Evolutionary conservation across 345 rosid species (phyloP), one percentile per base, ranked within the genome.

Genomic region (Dipteronia dyeriana): DNA sequence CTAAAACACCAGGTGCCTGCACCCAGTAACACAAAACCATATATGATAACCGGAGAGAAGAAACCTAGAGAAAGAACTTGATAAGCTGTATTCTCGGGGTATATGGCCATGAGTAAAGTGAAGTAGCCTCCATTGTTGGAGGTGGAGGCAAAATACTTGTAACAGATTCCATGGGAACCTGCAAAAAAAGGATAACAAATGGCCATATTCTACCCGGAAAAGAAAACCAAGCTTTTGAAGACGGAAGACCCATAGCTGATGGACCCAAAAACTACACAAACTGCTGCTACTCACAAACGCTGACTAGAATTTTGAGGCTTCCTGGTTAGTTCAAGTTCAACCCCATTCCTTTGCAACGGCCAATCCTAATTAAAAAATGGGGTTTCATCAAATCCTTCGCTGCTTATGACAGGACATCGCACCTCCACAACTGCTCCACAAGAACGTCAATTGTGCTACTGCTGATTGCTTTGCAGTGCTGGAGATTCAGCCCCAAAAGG

Each of bases 401-500:
- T 10, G 75, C 76, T 91, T 81, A 96, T 81, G 79, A 88, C 39
- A 96, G 95, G 87, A 94, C 87, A 75, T 96, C 97, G 31, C 97
- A 96, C 80, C 86, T 89, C 92, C 94, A 94, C 66, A 94, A 84
- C 68, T 82, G 86, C 75, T 90, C 91, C 73, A 87, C 82, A 38
- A 96, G 94, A 68, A 85, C 62, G 71, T 87, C 90, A 11, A 90
- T 77, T 6, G 90, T 82, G 66, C 83, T 78, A 76, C 66, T 68
- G 80, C 91, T 90, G 66, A 96, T 84, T 69, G 87, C 82, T n/a
- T 84, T 91, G 89, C 99, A 96, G 62, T 85, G 86, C 82, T 91
- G 92, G 71, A 96, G 87, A 62, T 94, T 92, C 83, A 96, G 82
- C 39, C 99, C 99, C 75, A 88, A 68, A 23, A 96, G 82, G 60